Evolutionary conservation across 140 eudicot species (phyloP).

Genomic region (Flaveria floridana): DNA sequence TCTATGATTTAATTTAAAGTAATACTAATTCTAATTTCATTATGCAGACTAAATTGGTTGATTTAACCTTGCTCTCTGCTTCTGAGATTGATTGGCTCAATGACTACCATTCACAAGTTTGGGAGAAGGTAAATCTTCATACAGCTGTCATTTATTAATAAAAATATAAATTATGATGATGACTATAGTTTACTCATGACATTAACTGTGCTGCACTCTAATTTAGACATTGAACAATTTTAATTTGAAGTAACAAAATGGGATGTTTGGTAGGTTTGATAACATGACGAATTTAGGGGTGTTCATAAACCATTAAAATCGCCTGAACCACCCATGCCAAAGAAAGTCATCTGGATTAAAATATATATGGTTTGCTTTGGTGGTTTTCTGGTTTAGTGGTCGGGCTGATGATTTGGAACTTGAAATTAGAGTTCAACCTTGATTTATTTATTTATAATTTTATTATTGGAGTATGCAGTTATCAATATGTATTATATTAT

Average conservation of each 20-base stretch:
- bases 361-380: background rate
- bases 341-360: background rate
- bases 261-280: background rate
- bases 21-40: conserved; percentile 18
- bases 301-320: no score
- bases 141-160: conserved; percentile 4
- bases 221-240: background rate
- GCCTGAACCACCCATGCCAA: background rate
- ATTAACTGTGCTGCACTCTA: background rate
- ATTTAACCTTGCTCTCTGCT: conserved; percentile 58
- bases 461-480: background rate
- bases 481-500: no score
- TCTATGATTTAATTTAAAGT: background rate
- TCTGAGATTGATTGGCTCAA: conserved; percentile 87
- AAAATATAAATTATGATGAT: background rate
- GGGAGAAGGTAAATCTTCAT: conserved; percentile 74
- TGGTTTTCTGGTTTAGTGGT: background rate
- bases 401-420: background rate
- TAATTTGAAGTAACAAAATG: background rate
- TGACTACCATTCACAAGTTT: conserved; percentile 83
- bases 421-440: background rate
- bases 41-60: conserved; percentile 75
- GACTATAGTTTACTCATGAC: background rate
- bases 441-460: no score
- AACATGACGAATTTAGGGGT: background rate